Percentiles rank a stretch among this genome's conserved stretches.
Conservation (phyloP, 768 basidiomycete genomes). For the Kwoniella sp. region DNA sequence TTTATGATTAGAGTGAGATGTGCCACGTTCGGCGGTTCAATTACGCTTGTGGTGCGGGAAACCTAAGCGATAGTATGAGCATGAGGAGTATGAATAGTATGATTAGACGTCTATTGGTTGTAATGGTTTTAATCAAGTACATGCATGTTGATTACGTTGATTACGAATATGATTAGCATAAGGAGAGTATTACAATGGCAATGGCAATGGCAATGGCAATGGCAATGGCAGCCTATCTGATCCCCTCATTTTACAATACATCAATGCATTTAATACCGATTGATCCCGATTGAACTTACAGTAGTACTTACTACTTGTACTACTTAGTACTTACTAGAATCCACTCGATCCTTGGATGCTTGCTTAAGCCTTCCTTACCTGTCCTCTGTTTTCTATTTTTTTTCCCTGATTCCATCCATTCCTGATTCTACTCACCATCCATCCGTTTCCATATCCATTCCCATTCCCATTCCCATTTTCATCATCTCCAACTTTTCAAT, state of each 20-base stretch:
- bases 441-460: not conserved
- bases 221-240: no score
- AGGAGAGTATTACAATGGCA: no score
- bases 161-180: no score
- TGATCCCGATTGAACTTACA: not conserved
- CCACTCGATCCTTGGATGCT: not conserved
- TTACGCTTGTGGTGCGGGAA: no score
- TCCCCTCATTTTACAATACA: not conserved
- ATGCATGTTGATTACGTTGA: no score
- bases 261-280: constrained; percentile 5
- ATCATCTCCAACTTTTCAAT: not conserved
- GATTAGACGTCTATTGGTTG: no score
- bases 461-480: not conserved
- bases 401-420: not conserved
- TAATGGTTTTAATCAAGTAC: no score
- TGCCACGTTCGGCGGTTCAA: constrained; percentile 7
- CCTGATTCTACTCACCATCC: not conserved
- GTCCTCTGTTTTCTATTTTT: not conserved
- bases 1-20: not conserved
- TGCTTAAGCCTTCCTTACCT: no score
- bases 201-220: no score
- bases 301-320: not conserved
- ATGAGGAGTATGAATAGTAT: no score
- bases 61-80: no score
- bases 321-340: not conserved